Percentiles rank a stretch among this genome's conserved stretches.
These are phyloP conservation scores for Coemansia sp. DNA, from an alignment of 192 early-diverging fungal species.

Conservation along the genomic window DNA sequence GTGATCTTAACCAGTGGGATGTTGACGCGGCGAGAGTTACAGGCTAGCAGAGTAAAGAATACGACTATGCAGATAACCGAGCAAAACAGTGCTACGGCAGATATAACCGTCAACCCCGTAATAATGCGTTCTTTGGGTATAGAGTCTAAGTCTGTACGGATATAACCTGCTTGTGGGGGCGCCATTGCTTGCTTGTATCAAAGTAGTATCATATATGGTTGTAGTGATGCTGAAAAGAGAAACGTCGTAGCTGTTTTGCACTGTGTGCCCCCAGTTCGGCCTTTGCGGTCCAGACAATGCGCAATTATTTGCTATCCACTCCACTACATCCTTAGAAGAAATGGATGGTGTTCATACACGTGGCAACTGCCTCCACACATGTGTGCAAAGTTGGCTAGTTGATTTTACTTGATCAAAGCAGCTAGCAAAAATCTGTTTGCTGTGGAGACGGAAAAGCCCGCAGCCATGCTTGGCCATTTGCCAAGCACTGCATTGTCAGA, in stretches of 20 bases:
- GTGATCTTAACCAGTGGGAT: slow-evolving; percentile 50
- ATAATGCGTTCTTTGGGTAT: not conserved
- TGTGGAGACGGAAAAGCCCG: not conserved
- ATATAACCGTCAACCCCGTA: slow-evolving; percentile 10
- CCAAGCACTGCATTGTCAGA: not conserved
- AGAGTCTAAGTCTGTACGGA: too few relatives aligned
- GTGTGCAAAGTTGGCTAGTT: not conserved
- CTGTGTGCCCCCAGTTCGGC: not conserved
- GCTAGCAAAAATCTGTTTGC: not conserved
- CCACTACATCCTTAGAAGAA: too few relatives aligned
- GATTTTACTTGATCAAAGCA: not conserved
- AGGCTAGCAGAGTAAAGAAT: slow-evolving; percentile 34
- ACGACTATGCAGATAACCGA: slow-evolving; percentile 23
- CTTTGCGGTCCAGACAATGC: not conserved
- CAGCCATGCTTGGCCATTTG: not conserved
- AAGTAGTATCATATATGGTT: not conserved
- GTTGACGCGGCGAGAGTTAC: slow-evolving; percentile 31
- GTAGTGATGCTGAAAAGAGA: not conserved
- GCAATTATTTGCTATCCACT: not conserved
- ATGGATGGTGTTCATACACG: too few relatives aligned
- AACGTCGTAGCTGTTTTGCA: not conserved
- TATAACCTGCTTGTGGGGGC: not conserved
- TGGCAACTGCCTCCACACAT: not conserved
- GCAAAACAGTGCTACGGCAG: slow-evolving; percentile 28
- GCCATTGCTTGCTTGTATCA: not conserved